Conservation (phyloP, 371 early-diverging fungal genomes). For the Saksenaea vasiformis region DNA sequence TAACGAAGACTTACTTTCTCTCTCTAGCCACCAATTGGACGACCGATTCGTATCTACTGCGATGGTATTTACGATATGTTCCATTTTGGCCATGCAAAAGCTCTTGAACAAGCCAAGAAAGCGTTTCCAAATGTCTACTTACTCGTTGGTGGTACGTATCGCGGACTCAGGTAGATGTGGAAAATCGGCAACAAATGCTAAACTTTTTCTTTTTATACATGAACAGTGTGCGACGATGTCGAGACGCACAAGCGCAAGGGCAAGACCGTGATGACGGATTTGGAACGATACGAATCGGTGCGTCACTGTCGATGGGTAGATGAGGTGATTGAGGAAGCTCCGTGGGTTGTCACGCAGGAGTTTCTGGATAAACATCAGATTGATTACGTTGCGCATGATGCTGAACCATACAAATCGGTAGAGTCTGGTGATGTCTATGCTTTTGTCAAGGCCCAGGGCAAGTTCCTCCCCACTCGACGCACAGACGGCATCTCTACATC, state of each 20-base stretch:
- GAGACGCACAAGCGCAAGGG: slow-evolving; percentile 86
- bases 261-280: slow-evolving; percentile 83
- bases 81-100: slow-evolving; percentile 94
- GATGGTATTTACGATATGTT: slow-evolving; percentile 96
- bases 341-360: slow-evolving; percentile 85
- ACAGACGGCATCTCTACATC: slow-evolving; percentile 94
- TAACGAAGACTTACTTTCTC: neutral
- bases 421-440: slow-evolving; percentile 89
- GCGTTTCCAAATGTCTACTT: slow-evolving; percentile 85
- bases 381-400: slow-evolving; percentile 97
- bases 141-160: slow-evolving; percentile 82
- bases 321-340: slow-evolving; percentile 84
- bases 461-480: slow-evolving; percentile 86
- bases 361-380: slow-evolving; percentile 88
- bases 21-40: slow-evolving; percentile 65
- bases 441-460: slow-evolving; percentile 82
- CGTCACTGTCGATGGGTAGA: slow-evolving; percentile 96
- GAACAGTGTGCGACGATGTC: slow-evolving; percentile 75
- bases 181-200: neutral
- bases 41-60: slow-evolving; percentile 86
- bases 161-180: neutral
- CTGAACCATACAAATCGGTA: slow-evolving; percentile 81
- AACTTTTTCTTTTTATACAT: neutral
- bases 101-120: slow-evolving; percentile 95
- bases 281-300: slow-evolving; percentile 84